Percentiles rank a stretch among this genome's conserved stretches.
These are phyloP conservation scores for Daldinia caldariorum DNA, from an alignment of 495 filamentous ascomycete species.

Conservation along the genomic window DNA sequence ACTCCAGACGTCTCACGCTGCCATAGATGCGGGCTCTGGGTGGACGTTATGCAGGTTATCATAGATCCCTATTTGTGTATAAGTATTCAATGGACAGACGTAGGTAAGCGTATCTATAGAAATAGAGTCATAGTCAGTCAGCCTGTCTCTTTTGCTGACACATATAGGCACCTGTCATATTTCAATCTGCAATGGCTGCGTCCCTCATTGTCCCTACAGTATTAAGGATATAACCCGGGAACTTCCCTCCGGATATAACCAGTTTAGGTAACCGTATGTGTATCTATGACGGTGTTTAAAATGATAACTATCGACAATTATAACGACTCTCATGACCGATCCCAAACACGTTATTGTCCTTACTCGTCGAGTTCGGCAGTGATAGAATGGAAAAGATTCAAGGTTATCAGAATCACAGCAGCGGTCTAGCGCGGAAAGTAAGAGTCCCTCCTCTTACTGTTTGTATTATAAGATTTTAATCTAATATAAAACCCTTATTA, in stretches of 20 bases:
- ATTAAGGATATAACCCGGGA: conserved; percentile 20
- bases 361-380: background rate
- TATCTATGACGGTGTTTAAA: background rate
- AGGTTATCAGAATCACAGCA: background rate
- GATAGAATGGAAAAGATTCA: background rate
- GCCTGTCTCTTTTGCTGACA: background rate
- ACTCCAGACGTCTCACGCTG: too few relatives aligned
- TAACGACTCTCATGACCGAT: background rate
- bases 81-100: background rate
- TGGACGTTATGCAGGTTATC: too few relatives aligned
- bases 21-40: too few relatives aligned
- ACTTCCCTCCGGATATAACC: conserved; percentile 14
- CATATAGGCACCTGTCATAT: background rate
- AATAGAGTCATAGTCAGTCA: background rate
- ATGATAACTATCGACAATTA: background rate
- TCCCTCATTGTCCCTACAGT: background rate
- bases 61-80: background rate
- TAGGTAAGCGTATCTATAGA: background rate
- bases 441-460: background rate
- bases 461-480: background rate
- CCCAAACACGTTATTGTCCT: background rate
- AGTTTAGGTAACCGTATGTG: background rate
- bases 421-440: background rate
- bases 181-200: background rate
- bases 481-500: background rate